Conservation (phyloP, 495 filamentous ascomycete species). For the Xylaria grammica region DNA sequence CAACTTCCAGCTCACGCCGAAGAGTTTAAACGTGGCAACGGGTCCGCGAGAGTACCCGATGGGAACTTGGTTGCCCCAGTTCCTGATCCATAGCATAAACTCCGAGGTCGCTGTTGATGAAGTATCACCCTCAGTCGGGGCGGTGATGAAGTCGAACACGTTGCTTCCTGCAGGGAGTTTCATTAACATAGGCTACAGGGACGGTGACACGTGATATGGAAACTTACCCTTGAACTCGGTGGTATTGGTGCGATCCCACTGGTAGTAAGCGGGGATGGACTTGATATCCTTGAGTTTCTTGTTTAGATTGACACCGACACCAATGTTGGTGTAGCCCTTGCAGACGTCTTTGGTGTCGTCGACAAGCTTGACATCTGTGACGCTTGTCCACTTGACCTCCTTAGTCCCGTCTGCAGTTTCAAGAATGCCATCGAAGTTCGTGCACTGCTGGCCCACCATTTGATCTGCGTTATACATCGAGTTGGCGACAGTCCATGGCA, state of each 20-base stretch:
- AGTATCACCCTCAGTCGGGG: slow-evolving; percentile 38
- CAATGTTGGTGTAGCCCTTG: slow-evolving; percentile 49
- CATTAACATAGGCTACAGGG: neutral
- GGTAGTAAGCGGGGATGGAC: slow-evolving; percentile 41
- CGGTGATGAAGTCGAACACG: slow-evolving; percentile 48
- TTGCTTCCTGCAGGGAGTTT: slow-evolving; percentile 33
- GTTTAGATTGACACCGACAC: slow-evolving; percentile 43
- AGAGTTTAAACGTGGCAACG: slow-evolving; percentile 39
- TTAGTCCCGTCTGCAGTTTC: slow-evolving; percentile 28
- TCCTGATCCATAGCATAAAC: slow-evolving; percentile 50
- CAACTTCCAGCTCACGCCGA: slow-evolving; percentile 44
- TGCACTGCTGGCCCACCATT: slow-evolving; percentile 41
- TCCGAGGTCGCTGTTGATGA: slow-evolving; percentile 40
- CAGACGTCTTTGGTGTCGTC: slow-evolving; percentile 39
- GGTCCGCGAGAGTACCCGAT: slow-evolving; percentile 42
- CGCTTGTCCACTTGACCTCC: slow-evolving; percentile 34
- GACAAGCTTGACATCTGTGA: slow-evolving; percentile 28
- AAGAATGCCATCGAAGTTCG: slow-evolving; percentile 38
- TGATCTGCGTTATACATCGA: slow-evolving; percentile 43
- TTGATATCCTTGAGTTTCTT: slow-evolving; percentile 40
- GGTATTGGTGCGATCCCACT: slow-evolving; percentile 42
- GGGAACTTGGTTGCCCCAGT: slow-evolving; percentile 45
- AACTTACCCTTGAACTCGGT: slow-evolving; percentile 44
- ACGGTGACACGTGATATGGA: neutral
- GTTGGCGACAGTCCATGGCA: slow-evolving; percentile 48